Base-by-base conservation (phyloP, 2,329 filamentous ascomycete genomes). In the Penicillium decumbens region DNA sequence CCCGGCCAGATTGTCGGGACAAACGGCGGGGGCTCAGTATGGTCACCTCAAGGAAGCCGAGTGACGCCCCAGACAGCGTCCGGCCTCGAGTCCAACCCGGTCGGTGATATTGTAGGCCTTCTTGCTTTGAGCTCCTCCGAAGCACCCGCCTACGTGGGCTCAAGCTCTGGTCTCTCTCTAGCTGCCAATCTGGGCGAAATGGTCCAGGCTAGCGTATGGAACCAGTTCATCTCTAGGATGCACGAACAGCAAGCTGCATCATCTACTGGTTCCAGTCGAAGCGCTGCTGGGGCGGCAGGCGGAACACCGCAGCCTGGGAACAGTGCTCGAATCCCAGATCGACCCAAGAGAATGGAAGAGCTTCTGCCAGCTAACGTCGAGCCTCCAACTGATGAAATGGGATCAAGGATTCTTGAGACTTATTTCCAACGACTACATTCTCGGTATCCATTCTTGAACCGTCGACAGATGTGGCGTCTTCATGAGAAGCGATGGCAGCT, bases 181-280 rank as follows among this genome's bases (percentile, higher is more conserved):
- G 77, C 77, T 4, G 67, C 74, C 7, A 75, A 78, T 53, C 65
- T 80, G 6, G 75, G 76, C 20, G 75, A 77, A 43, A 79, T 80
- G 74, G 76, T 79, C 7, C 76, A 79, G 55, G 74, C 75, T 0
- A 78, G 76, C 15, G 75, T 78, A 1, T 79, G 76, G 77, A 77
- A 77, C 42, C 78, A 79, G 53, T 73, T 75, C 1, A 62, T 78
- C 13, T 61, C 64, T 1, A 59, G 58, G 12, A 61, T 62, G 45
- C 56, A 61, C 28, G 50, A 45, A 5, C 55, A 53, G 15, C 54
- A 53, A 30, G 54, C 32, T 6, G 32, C 42, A 5, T n/a, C 63
- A 59, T 23, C 54, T 51, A 32, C 52, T 42, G 41, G 49, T 56
- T 37, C 49, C 40, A 24, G 56, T 53, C 44, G 53, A 47, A 45